Evolutionary conservation across 352 stramenopile genomes (phyloP).

Genomic region (Pythium guiyangense): DNA sequence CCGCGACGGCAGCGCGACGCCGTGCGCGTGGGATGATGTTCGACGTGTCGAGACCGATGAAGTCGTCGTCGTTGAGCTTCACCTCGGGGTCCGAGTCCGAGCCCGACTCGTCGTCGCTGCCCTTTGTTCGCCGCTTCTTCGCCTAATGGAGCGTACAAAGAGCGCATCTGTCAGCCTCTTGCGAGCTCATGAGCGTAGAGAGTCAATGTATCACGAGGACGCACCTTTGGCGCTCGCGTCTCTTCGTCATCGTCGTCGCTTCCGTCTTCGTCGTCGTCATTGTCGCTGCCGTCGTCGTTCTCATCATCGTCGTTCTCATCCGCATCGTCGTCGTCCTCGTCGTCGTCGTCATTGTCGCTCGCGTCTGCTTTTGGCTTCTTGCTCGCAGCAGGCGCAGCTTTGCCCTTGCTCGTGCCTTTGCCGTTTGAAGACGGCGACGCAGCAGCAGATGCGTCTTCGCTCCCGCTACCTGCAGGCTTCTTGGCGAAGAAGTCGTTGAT

Average conservation of each 20-base stretch:
- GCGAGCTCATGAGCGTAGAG: no score
- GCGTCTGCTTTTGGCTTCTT: constrained; percentile 23
- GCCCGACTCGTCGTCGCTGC: constrained; percentile 62
- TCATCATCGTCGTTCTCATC: constrained; percentile 51
- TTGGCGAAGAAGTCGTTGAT: constrained; percentile 21
- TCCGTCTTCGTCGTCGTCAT: constrained; percentile 31
- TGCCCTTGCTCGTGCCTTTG: constrained; percentile 38
- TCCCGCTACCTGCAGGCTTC: constrained; percentile 4
- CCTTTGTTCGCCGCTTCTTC: constrained; percentile 68
- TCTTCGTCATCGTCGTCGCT: constrained; percentile 28
- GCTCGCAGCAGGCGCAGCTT: constrained; percentile 23
- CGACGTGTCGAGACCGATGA: constrained; percentile 75
- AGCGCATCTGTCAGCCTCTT: no score
- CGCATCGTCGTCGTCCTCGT: constrained; percentile 42
- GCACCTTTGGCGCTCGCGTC: constrained; percentile 35
- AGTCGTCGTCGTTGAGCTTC: constrained; percentile 85
- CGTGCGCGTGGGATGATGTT: constrained; percentile 83
- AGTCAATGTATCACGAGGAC: no score
- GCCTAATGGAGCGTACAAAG: no score
- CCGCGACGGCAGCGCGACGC: constrained; percentile 65
- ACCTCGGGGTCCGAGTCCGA: constrained; percentile 62
- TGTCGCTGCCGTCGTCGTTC: constrained; percentile 35
- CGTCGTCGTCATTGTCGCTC: constrained; percentile 41
- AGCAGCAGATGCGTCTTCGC: not conserved
- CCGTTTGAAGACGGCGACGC: constrained; percentile 15